Conservation (phyloP, 345 rosid species). For the Syzygium jambos region DNA sequence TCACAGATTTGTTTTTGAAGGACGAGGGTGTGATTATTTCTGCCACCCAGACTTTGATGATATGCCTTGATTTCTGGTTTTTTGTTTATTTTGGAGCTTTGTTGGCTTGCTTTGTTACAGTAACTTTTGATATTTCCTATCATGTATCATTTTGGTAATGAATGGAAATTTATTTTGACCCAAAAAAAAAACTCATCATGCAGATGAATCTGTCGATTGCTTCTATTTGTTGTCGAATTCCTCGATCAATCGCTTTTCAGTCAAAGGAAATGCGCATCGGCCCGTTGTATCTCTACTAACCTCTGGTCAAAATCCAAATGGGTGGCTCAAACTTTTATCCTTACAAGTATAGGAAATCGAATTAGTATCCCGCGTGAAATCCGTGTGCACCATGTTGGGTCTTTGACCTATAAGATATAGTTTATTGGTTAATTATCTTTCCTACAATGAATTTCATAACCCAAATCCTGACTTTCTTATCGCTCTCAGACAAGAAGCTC, state of each 20-base stretch:
- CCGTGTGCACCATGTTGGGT: background rate
- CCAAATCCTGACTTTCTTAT: background rate
- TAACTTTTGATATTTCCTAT: too few relatives aligned
- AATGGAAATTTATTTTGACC: too few relatives aligned
- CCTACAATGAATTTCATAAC: background rate
- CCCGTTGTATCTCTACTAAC: background rate
- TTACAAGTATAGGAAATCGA: background rate
- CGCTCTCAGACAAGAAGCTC: too few relatives aligned
- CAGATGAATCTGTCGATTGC: background rate
- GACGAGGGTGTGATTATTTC: too few relatives aligned
- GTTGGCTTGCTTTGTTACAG: too few relatives aligned
- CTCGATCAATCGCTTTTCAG: background rate
- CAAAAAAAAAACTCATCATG: background rate
- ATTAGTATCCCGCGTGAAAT: background rate
- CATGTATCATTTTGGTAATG: too few relatives aligned
- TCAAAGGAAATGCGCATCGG: background rate
- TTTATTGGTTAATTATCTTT: background rate
- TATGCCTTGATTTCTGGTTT: too few relatives aligned
- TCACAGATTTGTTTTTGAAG: too few relatives aligned
- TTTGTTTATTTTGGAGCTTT: too few relatives aligned
- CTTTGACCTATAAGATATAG: background rate
- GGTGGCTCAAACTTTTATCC: background rate
- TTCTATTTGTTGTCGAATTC: background rate
- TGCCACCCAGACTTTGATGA: too few relatives aligned
- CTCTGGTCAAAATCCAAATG: background rate